Base-by-base conservation (phyloP, 1,284 basidiomycete species). In the Cutaneotrichosporon mucoides region DNA sequence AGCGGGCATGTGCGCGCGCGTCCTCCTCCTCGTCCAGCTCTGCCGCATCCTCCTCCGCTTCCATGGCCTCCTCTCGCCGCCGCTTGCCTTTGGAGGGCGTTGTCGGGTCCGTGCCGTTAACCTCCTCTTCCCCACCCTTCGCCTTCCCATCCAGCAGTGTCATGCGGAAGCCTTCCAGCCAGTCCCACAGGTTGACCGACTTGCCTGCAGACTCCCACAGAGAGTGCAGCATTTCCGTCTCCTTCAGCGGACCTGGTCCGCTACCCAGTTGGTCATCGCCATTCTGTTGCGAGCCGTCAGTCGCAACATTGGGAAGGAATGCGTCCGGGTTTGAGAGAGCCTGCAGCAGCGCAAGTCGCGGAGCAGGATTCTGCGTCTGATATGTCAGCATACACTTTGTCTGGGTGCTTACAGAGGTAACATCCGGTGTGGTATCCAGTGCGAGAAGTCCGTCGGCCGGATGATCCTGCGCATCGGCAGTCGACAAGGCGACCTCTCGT, bases 141-240 rank as follows among this genome's bases (percentile, higher is more conserved):
- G 42, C 47, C 33, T 46, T 55, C 9, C 16, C 24, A 24, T 24
- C 38, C 24, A 52, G 46, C 61, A 68, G 57, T 3, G 56, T 55
- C 2, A 44, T 56, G 38, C 69, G 60, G 60, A 73, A 76, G 0
- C 70, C 73, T 37, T 75, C 68, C 2, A 76, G 64, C 75, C 75
- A 76, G 52, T 76, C 75, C 73, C 73, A 76, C 3, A 76, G 67
- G 56, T 75, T 76, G 52, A 76, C 67, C 15, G 64, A 64, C 57
- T 67, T 66, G 3, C 75, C 75, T 1, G 73, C 69, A 0, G 60
- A 65, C 54, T 60, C 63, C 72, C 72, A 76, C 8, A 76, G 58
- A 3, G 63, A 59, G 59, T 69, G 73, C 13, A 76, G 56, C 10
- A 61, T 64, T 46, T 72, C 61, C 34, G 73, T 56, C 54, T 73